Evolutionary conservation across 441 rosid species (phyloP).

Genomic region (Geranium incanum): DNA sequence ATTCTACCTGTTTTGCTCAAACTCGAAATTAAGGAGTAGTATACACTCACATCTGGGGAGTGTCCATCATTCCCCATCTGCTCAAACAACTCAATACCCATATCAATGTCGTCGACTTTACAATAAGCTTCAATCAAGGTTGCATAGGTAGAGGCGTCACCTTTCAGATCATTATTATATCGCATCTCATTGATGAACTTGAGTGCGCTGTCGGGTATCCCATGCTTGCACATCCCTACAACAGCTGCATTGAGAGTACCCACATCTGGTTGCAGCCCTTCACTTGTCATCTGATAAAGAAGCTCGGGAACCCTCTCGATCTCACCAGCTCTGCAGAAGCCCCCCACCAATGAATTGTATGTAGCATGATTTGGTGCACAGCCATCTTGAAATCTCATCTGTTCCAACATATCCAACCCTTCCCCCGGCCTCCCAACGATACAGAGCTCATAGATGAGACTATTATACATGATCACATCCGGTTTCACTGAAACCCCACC

Average conservation of each 20-base stretch:
- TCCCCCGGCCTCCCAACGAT: slow-evolving; percentile 69
- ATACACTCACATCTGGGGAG: slow-evolving; percentile 47
- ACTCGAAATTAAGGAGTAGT: slow-evolving; percentile 54
- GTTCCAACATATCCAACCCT: slow-evolving; percentile 41
- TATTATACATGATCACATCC: slow-evolving; percentile 53
- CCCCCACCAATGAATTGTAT: slow-evolving; percentile 66
- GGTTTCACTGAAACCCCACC: slow-evolving; percentile 42
- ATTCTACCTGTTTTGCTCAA: slow-evolving; percentile 55
- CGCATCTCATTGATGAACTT: slow-evolving; percentile 42
- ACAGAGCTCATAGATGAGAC: slow-evolving; percentile 65
- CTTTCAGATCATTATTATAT: slow-evolving; percentile 39
- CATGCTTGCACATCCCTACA: slow-evolving; percentile 62
- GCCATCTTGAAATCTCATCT: slow-evolving; percentile 40
- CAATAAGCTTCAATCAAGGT: slow-evolving; percentile 54
- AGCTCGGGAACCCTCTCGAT: slow-evolving; percentile 47
- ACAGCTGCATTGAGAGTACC: slow-evolving; percentile 49
- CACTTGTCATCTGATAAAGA: slow-evolving; percentile 51
- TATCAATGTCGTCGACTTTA: slow-evolving; percentile 42
- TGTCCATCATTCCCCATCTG: slow-evolving; percentile 42
- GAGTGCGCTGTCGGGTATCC: slow-evolving; percentile 46
- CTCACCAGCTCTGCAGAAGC: slow-evolving; percentile 61
- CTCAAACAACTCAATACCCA: slow-evolving; percentile 51
- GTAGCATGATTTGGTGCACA: slow-evolving; percentile 44
- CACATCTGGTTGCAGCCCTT: slow-evolving; percentile 39
- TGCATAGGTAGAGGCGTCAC: slow-evolving; percentile 42